phyloP scores from a whole-genome alignment of 2,329 filamentous ascomycete species.

The Paecilomyces sp. region DNA sequence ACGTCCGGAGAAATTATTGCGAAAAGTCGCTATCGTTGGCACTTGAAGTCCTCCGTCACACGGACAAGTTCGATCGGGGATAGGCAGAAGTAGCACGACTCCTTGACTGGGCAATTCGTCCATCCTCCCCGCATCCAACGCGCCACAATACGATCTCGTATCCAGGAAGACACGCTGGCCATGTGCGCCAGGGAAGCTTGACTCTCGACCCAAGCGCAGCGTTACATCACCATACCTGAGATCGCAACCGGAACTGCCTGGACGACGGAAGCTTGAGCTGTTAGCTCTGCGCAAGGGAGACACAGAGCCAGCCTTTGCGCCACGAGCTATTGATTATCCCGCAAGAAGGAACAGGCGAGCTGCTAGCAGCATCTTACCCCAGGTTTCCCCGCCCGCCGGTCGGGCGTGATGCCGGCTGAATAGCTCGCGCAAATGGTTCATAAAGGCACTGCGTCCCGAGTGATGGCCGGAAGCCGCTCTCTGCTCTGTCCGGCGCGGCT shows the following conservation, averaged over 20 bases:
- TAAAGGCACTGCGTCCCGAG: constrained; percentile 7
- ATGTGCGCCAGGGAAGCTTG: background rate
- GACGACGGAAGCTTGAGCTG: background rate
- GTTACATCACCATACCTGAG: background rate
- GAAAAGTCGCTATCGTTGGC: background rate
- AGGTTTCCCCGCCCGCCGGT: constrained; percentile 4
- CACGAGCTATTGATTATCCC: background rate
- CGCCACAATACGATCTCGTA: background rate
- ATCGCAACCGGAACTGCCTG: background rate
- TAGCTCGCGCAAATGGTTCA: background rate
- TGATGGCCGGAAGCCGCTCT: constrained; percentile 19
- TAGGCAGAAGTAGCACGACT: background rate
- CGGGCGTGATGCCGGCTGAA: constrained; percentile 6
- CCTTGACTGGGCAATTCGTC: background rate
- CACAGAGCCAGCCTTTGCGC: background rate
- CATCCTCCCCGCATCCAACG: background rate
- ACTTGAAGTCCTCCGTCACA: background rate
- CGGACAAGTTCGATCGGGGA: background rate
- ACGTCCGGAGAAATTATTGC: background rate
- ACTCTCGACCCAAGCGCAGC: background rate
- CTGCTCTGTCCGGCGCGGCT: constrained; percentile 21
- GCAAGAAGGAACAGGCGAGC: background rate
- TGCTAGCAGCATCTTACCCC: background rate
- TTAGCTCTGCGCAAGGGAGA: background rate
- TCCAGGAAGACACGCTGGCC: background rate